Percentiles rank a stretch among this genome's conserved stretches.
phyloP scores from a whole-genome alignment of 1,284 basidiomycete species.

The Puccinia sorghi region DNA sequence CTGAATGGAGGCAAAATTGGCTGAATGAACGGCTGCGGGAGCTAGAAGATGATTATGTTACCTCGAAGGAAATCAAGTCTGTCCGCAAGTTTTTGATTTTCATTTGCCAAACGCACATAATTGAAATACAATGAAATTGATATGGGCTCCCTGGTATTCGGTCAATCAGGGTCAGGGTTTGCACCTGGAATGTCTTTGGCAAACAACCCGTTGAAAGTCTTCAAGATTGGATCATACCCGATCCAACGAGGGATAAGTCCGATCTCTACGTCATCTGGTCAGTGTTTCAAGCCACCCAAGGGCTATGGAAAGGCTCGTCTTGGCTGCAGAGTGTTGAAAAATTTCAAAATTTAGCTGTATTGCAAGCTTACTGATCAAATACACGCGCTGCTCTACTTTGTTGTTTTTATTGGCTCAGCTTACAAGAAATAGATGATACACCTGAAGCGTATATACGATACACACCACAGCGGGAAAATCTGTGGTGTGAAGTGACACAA shows the following conservation, averaged over 20 bases:
- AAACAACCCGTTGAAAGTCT: conserved; percentile 41
- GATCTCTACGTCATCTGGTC: conserved; percentile 43
- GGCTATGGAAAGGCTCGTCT: background rate
- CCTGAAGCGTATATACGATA: conserved; percentile 40
- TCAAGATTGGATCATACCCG: conserved; percentile 33
- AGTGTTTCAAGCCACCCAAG: conserved; percentile 5
- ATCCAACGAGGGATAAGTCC: conserved; percentile 3
- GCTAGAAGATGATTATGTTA: conserved; percentile 40
- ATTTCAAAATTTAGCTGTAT: background rate
- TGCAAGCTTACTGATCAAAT: background rate
- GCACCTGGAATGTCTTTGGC: conserved; percentile 45
- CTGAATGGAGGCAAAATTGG: conserved; percentile 42
- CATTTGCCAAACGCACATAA: background rate
- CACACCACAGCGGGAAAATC: conserved; percentile 24
- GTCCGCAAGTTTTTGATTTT: background rate
- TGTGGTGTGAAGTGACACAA: conserved; percentile 37
- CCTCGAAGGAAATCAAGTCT: conserved; percentile 27
- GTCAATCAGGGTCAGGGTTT: conserved; percentile 31
- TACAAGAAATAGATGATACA: conserved; percentile 46
- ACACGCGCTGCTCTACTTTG: background rate
- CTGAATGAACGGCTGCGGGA: conserved; percentile 24
- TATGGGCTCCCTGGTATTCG: background rate
- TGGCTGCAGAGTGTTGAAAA: background rate
- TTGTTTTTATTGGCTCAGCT: background rate
- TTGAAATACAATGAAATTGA: background rate